These are phyloP conservation scores for Voacanga thouarsii DNA, from an alignment of 257 asterid species.

Conservation along the genomic window DNA sequence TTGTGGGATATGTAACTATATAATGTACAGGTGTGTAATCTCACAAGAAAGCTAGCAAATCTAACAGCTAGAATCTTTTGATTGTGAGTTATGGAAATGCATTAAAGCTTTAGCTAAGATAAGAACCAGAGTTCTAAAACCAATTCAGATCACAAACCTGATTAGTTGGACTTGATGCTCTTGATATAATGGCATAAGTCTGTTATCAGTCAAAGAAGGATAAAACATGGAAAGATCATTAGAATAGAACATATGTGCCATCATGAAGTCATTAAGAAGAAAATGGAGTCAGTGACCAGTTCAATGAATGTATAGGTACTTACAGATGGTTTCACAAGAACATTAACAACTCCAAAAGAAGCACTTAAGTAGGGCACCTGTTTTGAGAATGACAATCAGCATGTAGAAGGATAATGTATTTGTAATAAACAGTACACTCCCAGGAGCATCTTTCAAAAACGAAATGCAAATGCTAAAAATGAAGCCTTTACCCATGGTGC, in stretches of 20 bases:
- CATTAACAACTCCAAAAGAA: slow-evolving; percentile 72
- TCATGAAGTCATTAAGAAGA: slow-evolving; percentile 3
- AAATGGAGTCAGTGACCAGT: background rate
- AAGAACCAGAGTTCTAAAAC: background rate
- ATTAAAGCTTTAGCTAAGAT: background rate
- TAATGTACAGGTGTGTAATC: background rate
- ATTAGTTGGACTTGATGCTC: slow-evolving; percentile 62
- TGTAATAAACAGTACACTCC: background rate
- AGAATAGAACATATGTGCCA: slow-evolving; percentile 15
- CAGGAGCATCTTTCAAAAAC: slow-evolving; percentile 1
- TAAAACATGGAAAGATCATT: background rate
- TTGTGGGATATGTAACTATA: background rate
- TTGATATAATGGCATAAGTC: slow-evolving; percentile 87
- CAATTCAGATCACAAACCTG: slow-evolving; percentile 49
- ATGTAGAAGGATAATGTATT: background rate
- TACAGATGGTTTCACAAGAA: slow-evolving; percentile 92
- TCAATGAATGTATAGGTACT: slow-evolving; percentile 24
- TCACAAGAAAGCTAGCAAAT: background rate
- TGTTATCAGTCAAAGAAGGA: slow-evolving; percentile 24
- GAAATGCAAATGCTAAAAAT: background rate
- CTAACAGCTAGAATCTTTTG: background rate
- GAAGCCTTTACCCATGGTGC: slow-evolving; percentile 75
- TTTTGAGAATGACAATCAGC: slow-evolving; percentile 19
- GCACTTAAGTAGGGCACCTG: slow-evolving; percentile 93
- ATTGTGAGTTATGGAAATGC: background rate